These are phyloP conservation scores for Phalaenopsis equestris DNA, from an alignment of 106 monocot genomes.

Conservation along the genomic window DNA sequence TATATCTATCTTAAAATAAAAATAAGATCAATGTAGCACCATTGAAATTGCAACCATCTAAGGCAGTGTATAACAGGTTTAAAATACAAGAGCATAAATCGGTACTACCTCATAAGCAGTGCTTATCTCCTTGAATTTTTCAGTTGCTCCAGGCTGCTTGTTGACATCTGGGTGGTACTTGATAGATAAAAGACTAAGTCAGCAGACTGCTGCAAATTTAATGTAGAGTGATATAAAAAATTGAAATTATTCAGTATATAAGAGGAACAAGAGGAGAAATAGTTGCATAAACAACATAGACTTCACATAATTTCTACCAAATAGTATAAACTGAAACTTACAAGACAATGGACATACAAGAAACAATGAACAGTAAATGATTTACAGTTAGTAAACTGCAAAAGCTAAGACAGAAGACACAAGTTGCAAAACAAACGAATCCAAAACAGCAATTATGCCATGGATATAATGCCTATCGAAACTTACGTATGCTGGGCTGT, in stretches of 20 bases:
- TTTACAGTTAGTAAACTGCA: not conserved
- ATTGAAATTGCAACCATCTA: not conserved
- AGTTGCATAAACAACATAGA: not conserved
- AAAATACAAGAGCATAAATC: slow-evolving; percentile 3
- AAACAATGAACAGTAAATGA: not conserved
- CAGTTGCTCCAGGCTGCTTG: slow-evolving; percentile 93
- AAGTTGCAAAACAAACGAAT: not conserved
- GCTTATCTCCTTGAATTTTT: slow-evolving; percentile 99
- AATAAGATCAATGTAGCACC: not conserved
- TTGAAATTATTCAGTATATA: not conserved
- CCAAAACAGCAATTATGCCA: not conserved
- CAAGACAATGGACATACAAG: not conserved
- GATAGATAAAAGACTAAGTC: slow-evolving; percentile 33
- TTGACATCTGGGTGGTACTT: slow-evolving; percentile 99
- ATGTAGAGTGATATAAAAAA: slow-evolving; percentile 6
- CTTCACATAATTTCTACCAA: not conserved
- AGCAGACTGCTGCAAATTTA: slow-evolving; percentile 24
- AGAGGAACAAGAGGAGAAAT: not conserved
- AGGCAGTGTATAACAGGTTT: not conserved
- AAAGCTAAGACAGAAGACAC: not conserved
- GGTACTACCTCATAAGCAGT: slow-evolving; percentile 82
- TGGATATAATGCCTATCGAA: not conserved
- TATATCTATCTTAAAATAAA: not conserved
- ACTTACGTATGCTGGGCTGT: not conserved
- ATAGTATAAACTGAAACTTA: not conserved